Percentiles rank a stretch among this genome's conserved stretches.
phyloP scores from a whole-genome alignment of 805 yeast genomes.

The Zygoascus tannicola region DNA sequence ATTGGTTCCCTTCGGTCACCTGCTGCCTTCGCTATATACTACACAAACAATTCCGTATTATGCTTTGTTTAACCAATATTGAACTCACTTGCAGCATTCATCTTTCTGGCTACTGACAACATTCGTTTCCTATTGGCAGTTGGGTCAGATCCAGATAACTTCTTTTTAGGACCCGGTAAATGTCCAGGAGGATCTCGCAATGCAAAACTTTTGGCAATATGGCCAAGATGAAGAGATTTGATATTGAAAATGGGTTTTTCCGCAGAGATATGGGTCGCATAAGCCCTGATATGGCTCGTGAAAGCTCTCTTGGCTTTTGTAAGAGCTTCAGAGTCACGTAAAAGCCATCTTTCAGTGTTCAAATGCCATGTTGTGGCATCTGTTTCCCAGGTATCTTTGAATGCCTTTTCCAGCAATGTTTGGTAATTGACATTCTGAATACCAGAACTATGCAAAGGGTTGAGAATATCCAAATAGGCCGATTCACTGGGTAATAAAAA shows the following conservation, averaged over 20 bases:
- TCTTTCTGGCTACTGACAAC: constrained; percentile 27
- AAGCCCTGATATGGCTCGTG: constrained; percentile 85
- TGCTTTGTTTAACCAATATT: constrained; percentile 1
- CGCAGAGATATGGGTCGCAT: constrained; percentile 80
- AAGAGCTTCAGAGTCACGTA: constrained; percentile 54
- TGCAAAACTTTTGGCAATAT: constrained; percentile 90
- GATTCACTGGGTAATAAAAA: constrained; percentile 86
- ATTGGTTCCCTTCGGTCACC: too few relatives aligned
- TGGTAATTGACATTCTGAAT: constrained; percentile 41
- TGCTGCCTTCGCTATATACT: too few relatives aligned
- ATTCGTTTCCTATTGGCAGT: constrained; percentile 4
- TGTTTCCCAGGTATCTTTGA: constrained; percentile 64
- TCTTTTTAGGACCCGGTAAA: constrained; percentile 18
- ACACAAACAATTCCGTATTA: not conserved
- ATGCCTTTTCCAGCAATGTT: constrained; percentile 25
- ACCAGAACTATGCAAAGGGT: constrained; percentile 47
- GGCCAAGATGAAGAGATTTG: constrained; percentile 82
- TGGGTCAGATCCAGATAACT: constrained; percentile 9
- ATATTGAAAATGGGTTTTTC: constrained; percentile 80
- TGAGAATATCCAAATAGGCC: constrained; percentile 58
- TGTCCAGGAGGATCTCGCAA: constrained; percentile 89
- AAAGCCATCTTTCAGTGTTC: constrained; percentile 77
- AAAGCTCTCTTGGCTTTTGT: constrained; percentile 72
- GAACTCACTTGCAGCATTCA: constrained; percentile 1
- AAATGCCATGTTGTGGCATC: constrained; percentile 96